phyloP scores from a whole-genome alignment of 2,329 filamentous ascomycete genomes.

The Alternaria ethzedia region DNA sequence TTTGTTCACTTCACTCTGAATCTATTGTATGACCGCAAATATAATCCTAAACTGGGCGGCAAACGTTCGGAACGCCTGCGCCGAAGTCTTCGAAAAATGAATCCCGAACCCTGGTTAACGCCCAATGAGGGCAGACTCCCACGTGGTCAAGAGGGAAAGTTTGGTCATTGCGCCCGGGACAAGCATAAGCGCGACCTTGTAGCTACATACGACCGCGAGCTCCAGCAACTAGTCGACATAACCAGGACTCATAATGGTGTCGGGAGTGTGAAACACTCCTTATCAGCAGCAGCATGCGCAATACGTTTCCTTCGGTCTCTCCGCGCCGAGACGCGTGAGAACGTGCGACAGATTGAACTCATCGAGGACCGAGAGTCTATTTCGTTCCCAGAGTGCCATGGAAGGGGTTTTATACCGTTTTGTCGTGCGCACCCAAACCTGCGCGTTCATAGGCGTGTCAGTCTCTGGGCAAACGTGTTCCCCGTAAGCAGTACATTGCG shows the following conservation, averaged over 20 bases:
- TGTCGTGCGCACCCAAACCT: not conserved
- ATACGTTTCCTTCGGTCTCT: not conserved
- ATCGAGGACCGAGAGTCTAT: not conserved
- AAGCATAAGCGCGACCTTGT: fast-evolving
- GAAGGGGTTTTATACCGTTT: not conserved
- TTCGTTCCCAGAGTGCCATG: not conserved
- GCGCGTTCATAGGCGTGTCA: not conserved
- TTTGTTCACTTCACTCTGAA: not conserved
- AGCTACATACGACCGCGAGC: not conserved
- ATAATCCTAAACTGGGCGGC: not conserved
- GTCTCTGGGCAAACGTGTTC: not conserved
- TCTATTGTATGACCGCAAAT: not conserved
- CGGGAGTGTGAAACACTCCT: not conserved
- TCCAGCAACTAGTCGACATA: not conserved
- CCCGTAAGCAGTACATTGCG: no score
- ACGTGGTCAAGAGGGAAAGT: not conserved
- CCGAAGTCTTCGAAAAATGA: not conserved
- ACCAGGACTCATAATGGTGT: fast-evolving
- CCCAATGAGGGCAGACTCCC: not conserved
- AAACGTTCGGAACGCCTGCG: not conserved
- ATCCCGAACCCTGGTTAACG: not conserved
- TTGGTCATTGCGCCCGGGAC: not conserved
- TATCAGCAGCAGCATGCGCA: not conserved
- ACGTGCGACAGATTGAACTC: not conserved
- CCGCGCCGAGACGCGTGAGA: not conserved